Evolutionary conservation across 208 protist genomes (phyloP).

Genomic region (Trypanosoma melophagium): DNA sequence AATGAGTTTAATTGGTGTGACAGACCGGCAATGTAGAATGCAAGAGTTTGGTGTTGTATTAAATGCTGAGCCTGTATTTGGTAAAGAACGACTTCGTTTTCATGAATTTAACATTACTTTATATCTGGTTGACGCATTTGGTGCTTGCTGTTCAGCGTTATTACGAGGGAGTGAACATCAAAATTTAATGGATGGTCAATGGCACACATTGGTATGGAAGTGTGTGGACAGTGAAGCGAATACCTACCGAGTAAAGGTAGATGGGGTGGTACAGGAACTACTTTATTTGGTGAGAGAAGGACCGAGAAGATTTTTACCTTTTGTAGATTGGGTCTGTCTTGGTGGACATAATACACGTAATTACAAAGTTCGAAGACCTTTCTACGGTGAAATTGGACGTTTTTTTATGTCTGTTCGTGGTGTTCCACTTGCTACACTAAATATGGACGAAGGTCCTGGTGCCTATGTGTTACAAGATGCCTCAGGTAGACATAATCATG

Average conservation of each 20-base stretch:
- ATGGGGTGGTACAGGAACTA: constrained; percentile 80
- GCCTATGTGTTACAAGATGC: constrained; percentile 79
- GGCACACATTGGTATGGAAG: constrained; percentile 87
- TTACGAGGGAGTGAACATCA: constrained; percentile 80
- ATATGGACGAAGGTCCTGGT: constrained; percentile 83
- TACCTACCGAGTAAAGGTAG: constrained; percentile 85
- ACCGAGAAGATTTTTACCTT: constrained; percentile 63
- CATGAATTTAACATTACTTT: constrained; percentile 83
- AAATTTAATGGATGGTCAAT: constrained; percentile 83
- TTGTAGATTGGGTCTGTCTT: constrained; percentile 80
- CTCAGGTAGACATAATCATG: constrained; percentile 72
- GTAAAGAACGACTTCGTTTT: constrained; percentile 80
- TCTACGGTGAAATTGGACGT: constrained; percentile 70
- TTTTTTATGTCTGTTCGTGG: constrained; percentile 75
- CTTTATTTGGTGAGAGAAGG: constrained; percentile 81
- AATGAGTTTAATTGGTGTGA: constrained; percentile 84
- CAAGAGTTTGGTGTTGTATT: constrained; percentile 85
- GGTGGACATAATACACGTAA: constrained; percentile 86
- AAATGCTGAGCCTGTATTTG: constrained; percentile 79
- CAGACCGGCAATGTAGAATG: constrained; percentile 84
- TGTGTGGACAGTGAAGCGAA: constrained; percentile 87
- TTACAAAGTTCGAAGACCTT: constrained; percentile 69
- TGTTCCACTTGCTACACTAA: constrained; percentile 60
- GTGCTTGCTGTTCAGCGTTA: constrained; percentile 76
- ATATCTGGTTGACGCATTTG: constrained; percentile 83